A percentile compares a stretch with the other conserved stretches of the same genome.
Evolutionary conservation across 2,329 filamentous ascomycete species (phyloP).

Genomic region (Aspergillus cejpii): DNA sequence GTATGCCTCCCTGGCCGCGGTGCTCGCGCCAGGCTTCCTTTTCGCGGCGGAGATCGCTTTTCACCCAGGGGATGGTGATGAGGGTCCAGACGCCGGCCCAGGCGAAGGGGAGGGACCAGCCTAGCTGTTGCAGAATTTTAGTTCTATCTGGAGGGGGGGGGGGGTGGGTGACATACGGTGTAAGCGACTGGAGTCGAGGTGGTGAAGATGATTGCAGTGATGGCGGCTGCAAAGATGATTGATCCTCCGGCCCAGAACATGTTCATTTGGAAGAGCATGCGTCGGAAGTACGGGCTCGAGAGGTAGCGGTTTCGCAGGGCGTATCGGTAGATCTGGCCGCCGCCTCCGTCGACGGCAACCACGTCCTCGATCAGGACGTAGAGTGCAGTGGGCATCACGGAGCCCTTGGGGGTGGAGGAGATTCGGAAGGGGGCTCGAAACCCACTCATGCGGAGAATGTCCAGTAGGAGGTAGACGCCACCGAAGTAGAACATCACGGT

Average conservation of each 20-base stretch:
- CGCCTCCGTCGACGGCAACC: conserved; percentile 59
- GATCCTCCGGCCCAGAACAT: conserved; percentile 53
- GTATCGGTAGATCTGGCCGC: conserved; percentile 49
- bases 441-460: conserved; percentile 38
- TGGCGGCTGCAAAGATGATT: conserved; percentile 42
- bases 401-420: conserved; percentile 57
- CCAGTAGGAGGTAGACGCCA: conserved; percentile 37
- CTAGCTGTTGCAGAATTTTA: conserved; percentile 27
- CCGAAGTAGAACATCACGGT: conserved; percentile 45
- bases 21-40: conserved; percentile 38
- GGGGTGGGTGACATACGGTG: conserved; percentile 27
- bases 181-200: conserved; percentile 46
- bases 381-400: conserved; percentile 52
- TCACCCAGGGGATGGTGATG: conserved; percentile 44
- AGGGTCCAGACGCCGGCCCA: conserved; percentile 41
- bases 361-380: conserved; percentile 64
- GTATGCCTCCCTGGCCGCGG: conserved; percentile 30
- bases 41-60: conserved; percentile 41
- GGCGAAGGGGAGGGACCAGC: conserved; percentile 40
- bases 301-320: conserved; percentile 48
- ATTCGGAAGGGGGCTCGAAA: conserved; percentile 54
- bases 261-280: conserved; percentile 50
- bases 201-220: conserved; percentile 47
- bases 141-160: background rate
- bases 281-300: conserved; percentile 49